Evolutionary conservation across 768 basidiomycete genomes (phyloP), one percentile per base, ranked within the genome.

Genomic region (Lentinula guzmanii): DNA sequence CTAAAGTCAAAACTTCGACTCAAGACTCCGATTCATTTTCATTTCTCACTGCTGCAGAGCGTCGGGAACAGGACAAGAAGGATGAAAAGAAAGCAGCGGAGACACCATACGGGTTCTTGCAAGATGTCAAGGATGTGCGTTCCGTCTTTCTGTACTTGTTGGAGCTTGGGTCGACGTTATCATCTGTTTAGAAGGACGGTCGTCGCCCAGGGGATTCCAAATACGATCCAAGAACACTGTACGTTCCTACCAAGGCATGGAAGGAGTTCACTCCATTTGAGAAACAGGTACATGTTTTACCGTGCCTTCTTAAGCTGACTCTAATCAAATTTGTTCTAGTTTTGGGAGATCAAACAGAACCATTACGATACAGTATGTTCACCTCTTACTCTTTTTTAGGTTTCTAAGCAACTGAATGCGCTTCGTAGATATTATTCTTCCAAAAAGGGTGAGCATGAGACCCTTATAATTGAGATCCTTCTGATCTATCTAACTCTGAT

Each of bases 191-290:
- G 92, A 94, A 90, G 80, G 93, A 97, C 66, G 84, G 87, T 1
- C 78, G 84, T 54, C 77, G 82, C 60, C 91, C 92, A 28, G 85
- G 83, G n/a, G 84, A 96, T 63, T 85, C 89, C 0, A 85, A 88
- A 13, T 98, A 98, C 67, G 96, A 99, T 68, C 92, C 92, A 5
- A 79, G 95, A 53, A 97, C 97, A 0, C 72, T 98, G 35, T 84
- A 81, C 69, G 83, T 99, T 57, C 95, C 95, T 0, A 72, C 80
- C 33, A 81, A 76, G 46, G 85, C 86, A 0, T 96, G 95, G 93
- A 77, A 78, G 31, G 77, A 78, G 0, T 96, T 99, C 68, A 96
- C 95, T 2, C 94, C 95, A 0, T 99, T 99, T 70, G 97, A 99
- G 76, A 94, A 87, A 67, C 94, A 93, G 81, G 88, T 83, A 61